Percentiles rank a stretch among this genome's conserved stretches.
phyloP scores from a whole-genome alignment of 2,329 filamentous ascomycete species.

The Apiospora koreana region DNA sequence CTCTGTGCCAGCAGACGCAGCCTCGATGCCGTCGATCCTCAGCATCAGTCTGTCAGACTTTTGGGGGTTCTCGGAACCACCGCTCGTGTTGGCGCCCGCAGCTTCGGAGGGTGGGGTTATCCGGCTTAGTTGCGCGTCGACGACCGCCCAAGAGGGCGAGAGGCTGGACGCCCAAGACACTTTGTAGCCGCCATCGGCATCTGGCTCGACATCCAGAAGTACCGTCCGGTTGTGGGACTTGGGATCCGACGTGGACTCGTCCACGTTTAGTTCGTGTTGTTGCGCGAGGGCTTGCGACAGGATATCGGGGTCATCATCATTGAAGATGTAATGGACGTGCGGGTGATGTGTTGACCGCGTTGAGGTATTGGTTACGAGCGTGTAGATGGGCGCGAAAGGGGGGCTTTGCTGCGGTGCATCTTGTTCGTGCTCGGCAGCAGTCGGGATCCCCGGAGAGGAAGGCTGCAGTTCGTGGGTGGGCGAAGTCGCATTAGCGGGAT shows the following conservation, averaged over 20 bases:
- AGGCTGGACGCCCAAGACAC: constrained; percentile 73
- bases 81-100: constrained; percentile 32
- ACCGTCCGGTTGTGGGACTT: constrained; percentile 45
- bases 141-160: constrained; percentile 70
- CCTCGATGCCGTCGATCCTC: constrained; percentile 57
- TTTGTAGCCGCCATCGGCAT: constrained; percentile 44
- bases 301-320: constrained; percentile 82
- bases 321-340: constrained; percentile 87
- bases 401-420: constrained; percentile 29
- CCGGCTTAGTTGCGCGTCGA: constrained; percentile 45
- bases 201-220: constrained; percentile 54
- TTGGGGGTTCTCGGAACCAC: constrained; percentile 25
- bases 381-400: constrained; percentile 79
- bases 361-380: constrained; percentile 76
- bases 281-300: constrained; percentile 66
- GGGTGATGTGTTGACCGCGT: constrained; percentile 79
- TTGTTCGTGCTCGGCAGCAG: constrained; percentile 14
- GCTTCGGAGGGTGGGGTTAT: constrained; percentile 36
- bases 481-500: constrained; percentile 9
- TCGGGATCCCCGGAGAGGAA: not conserved
- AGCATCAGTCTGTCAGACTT: constrained; percentile 56
- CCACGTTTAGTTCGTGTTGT: constrained; percentile 39
- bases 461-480: constrained; percentile 2
- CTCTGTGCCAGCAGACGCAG: constrained; percentile 35
- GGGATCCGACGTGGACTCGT: constrained; percentile 29